These are phyloP conservation scores for Clarireedia hainanense DNA, from an alignment of 2,329 filamentous ascomycete genomes.

Conservation along the genomic window DNA sequence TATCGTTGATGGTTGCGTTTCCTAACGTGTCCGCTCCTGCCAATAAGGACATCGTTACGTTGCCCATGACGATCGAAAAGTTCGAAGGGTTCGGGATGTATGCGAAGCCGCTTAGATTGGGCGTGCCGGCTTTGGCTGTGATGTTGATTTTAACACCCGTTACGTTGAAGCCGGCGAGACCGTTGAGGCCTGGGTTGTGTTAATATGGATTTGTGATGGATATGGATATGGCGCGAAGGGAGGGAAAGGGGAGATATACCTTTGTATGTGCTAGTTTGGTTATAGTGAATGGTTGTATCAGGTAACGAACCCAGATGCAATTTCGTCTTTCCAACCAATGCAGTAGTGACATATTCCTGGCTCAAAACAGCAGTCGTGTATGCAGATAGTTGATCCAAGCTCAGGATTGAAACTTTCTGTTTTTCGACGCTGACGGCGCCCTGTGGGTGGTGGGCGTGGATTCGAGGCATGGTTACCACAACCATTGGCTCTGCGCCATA, in stretches of 20 bases:
- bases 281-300: conserved; percentile 42
- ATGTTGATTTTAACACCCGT: conserved; percentile 39
- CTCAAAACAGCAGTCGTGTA: conserved; percentile 42
- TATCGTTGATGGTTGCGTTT: conserved; percentile 39
- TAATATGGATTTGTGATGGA: background rate
- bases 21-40: conserved; percentile 37
- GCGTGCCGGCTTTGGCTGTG: conserved; percentile 33
- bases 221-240: background rate
- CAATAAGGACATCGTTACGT: conserved; percentile 46
- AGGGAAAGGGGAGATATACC: conserved; percentile 31
- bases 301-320: conserved; percentile 44
- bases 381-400: conserved; percentile 18
- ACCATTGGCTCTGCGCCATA: conserved; percentile 21
- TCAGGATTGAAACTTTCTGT: conserved; percentile 36
- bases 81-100: conserved; percentile 53
- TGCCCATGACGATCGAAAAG: conserved; percentile 48
- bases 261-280: conserved; percentile 49
- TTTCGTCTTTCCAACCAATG: conserved; percentile 42
- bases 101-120: conserved; percentile 46
- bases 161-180: conserved; percentile 43
- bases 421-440: conserved; percentile 38
- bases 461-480: conserved; percentile 23
- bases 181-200: conserved; percentile 44
- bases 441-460: conserved; percentile 24
- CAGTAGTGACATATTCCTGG: conserved; percentile 40